A percentile compares a stretch with the other conserved stretches of the same genome.
These are phyloP conservation scores for Emydomyces testavorans DNA, from an alignment of 2,329 filamentous ascomycete genomes.

Conservation along the genomic window DNA sequence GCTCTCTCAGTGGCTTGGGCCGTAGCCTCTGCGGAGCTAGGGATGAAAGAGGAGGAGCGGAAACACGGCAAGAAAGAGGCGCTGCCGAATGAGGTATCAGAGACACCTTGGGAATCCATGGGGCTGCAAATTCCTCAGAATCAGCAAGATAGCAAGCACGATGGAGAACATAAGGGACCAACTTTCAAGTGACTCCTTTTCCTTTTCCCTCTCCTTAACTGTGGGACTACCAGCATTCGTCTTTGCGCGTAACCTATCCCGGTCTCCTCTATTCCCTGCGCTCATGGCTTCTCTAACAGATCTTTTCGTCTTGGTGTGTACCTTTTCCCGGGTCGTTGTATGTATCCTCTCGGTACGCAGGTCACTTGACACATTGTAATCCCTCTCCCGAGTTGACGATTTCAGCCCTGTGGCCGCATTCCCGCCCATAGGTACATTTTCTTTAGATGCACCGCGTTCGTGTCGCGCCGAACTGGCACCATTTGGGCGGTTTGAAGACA, in stretches of 20 bases:
- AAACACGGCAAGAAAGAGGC: constrained; percentile 60
- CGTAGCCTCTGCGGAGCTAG: constrained; percentile 58
- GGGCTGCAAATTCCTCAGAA: constrained; percentile 21
- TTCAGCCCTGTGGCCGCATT: constrained; percentile 13
- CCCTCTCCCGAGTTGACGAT: constrained; percentile 28
- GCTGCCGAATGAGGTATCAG: constrained; percentile 58
- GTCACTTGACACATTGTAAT: constrained; percentile 28
- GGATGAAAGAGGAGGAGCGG: constrained; percentile 50
- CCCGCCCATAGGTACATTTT: constrained; percentile 15
- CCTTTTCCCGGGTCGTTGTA: constrained; percentile 52
- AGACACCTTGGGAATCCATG: constrained; percentile 71
- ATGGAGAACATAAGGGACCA: constrained; percentile 15
- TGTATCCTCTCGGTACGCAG: constrained; percentile 34
- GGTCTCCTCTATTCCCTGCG: constrained; percentile 26
- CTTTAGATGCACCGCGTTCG: constrained; percentile 16
- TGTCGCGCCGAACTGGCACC: constrained; percentile 16
- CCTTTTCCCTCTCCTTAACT: constrained; percentile 26
- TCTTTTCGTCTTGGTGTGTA: constrained; percentile 49
- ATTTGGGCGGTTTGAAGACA: constrained; percentile 29
- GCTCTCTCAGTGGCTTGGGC: constrained; percentile 54
- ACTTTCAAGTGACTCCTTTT: constrained; percentile 28
- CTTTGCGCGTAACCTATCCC: constrained; percentile 26
- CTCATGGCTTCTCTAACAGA: constrained; percentile 37
- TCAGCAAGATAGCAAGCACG: background rate
- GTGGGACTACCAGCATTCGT: constrained; percentile 23